Evolutionary conservation across 192 early-diverging fungal genomes (phyloP).

Genomic region (Rhizophagus prolifer): DNA sequence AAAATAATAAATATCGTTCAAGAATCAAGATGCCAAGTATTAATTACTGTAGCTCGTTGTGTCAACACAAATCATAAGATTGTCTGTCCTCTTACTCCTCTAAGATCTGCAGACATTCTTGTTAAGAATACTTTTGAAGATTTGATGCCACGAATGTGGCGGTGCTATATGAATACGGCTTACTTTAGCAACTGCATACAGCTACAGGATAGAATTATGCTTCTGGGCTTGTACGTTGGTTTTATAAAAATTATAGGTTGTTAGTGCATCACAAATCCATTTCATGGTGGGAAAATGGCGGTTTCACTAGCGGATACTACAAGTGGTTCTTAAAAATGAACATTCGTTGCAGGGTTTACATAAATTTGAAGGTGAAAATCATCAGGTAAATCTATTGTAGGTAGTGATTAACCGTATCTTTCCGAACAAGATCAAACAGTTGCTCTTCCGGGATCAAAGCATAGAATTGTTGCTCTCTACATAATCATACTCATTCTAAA

Average conservation of each 20-base stretch:
- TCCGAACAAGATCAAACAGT: constrained; percentile 8
- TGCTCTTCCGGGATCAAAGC: neutral
- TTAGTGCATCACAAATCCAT: constrained; percentile 2
- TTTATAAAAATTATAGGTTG: constrained; percentile 8
- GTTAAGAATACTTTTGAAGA: neutral
- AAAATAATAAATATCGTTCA: neutral
- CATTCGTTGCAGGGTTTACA: neutral
- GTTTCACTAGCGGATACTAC: constrained; percentile 1
- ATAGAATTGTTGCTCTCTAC: neutral
- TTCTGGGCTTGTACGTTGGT: constrained; percentile 3
- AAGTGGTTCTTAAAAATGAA: constrained; percentile 4
- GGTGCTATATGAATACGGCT: constrained; percentile 4
- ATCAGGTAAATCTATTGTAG: neutral
- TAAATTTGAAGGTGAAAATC: constrained; percentile 10
- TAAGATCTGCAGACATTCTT: constrained; percentile 1
- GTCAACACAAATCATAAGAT: constrained; percentile 2
- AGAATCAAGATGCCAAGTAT: constrained; percentile 2
- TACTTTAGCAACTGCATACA: neutral
- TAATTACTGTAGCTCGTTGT: neutral
- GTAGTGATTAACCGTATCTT: neutral
- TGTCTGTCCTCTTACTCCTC: neutral
- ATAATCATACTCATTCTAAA: neutral
- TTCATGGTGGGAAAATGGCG: constrained; percentile 14
- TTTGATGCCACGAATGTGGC: neutral
- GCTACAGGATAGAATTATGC: neutral